phyloP scores from a whole-genome alignment of 257 asterid species.

The Scutellaria baicalensis region DNA sequence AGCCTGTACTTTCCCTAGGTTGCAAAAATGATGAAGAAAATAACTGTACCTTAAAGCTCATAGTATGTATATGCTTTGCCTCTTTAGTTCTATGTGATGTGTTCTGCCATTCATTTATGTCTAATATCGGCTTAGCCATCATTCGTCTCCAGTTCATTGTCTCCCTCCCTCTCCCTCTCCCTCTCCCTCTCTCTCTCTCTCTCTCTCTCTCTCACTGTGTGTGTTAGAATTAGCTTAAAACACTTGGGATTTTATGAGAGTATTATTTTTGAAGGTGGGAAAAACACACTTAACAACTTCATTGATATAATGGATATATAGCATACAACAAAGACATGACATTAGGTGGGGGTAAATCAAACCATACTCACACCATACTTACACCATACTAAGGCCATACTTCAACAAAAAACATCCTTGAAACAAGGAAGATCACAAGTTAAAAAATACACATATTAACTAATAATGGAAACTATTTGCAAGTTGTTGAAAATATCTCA shows the following conservation, averaged over 20 bases:
- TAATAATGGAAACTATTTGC: too few relatives aligned
- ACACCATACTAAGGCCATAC: not conserved
- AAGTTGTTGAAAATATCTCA: too few relatives aligned
- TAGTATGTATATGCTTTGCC: not conserved
- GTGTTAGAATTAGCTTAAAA: too few relatives aligned
- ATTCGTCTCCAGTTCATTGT: not conserved
- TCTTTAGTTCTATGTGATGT: not conserved
- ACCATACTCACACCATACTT: not conserved
- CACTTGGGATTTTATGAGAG: too few relatives aligned
- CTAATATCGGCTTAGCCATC: not conserved
- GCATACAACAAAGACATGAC: too few relatives aligned
- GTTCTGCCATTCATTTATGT: not conserved
- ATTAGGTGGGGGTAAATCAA: not conserved
- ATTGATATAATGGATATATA: too few relatives aligned
- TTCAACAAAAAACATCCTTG: not conserved
- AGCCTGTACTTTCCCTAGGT: not conserved
- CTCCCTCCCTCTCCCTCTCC: not conserved
- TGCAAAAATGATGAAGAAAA: not conserved
- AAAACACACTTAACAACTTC: too few relatives aligned
- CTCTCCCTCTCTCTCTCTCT: not conserved
- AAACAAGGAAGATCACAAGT: not conserved
- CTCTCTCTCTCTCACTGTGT: too few relatives aligned
- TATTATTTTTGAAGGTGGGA: too few relatives aligned
- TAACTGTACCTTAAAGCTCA: not conserved
- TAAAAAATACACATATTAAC: too few relatives aligned